Conservation (phyloP, 2,329 filamentous ascomycete genomes). For the Polychaeton citri region DNA sequence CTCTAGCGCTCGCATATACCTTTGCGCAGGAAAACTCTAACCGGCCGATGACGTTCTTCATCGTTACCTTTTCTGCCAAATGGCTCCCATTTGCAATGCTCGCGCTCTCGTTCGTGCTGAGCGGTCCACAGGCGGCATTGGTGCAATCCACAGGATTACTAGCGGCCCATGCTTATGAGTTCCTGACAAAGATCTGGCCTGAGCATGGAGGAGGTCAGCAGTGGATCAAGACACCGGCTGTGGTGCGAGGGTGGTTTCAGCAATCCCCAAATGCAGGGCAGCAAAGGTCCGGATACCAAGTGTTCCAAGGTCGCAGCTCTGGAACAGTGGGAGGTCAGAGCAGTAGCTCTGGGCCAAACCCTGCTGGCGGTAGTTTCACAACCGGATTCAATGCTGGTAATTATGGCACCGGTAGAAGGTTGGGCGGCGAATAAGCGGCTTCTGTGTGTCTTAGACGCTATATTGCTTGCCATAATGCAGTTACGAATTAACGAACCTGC, state of each 20-base stretch:
- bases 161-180: constrained; percentile 83
- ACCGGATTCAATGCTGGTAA: not conserved
- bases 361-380: not conserved
- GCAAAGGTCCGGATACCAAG: constrained; percentile 11
- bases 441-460: no score
- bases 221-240: constrained; percentile 57
- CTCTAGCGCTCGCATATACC: constrained; percentile 72
- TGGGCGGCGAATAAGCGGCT: not conserved
- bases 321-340: no score
- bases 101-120: constrained; percentile 56
- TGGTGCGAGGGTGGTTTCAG: constrained; percentile 55
- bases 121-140: constrained; percentile 43
- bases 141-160: constrained; percentile 64
- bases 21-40: constrained; percentile 75
- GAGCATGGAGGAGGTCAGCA: constrained; percentile 75
- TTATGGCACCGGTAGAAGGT: not conserved
- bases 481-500: no score
- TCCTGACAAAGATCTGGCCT: constrained; percentile 76
- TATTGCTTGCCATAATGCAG: no score
- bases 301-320: not conserved
- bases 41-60: constrained; percentile 61
- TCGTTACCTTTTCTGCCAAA: constrained; percentile 72
- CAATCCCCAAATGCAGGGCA: constrained; percentile 27
- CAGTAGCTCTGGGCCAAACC: not conserved
- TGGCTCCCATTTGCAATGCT: constrained; percentile 72